Conservation (phyloP, 257 asterid genomes). For the Datura wrightii region DNA sequence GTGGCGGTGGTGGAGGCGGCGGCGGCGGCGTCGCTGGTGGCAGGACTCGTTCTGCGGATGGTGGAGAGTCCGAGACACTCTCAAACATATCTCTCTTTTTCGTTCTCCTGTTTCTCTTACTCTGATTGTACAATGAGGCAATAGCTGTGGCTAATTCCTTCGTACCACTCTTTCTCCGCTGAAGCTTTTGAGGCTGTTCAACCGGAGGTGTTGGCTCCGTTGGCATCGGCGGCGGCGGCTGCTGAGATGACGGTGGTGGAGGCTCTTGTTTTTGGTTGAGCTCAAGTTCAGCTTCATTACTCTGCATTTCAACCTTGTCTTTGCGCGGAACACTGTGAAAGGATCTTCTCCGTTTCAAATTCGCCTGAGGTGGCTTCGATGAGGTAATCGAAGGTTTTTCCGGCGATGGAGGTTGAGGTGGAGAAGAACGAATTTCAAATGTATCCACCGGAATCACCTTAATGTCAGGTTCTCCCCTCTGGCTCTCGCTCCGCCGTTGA, state of each 20-base stretch:
- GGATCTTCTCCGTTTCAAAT: slow-evolving; percentile 58
- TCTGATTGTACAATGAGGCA: slow-evolving; percentile 65
- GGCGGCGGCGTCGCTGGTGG: slow-evolving; percentile 56
- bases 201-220: slow-evolving; percentile 36
- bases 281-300: slow-evolving; percentile 39
- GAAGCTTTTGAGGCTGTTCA: slow-evolving; percentile 42
- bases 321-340: slow-evolving; percentile 53
- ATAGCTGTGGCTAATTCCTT: slow-evolving; percentile 74
- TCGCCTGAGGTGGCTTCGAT: slow-evolving; percentile 37
- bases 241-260: slow-evolving; percentile 39
- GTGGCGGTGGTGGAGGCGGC: slow-evolving; percentile 72
- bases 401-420: slow-evolving; percentile 47
- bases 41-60: slow-evolving; percentile 42
- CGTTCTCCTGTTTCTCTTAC: slow-evolving; percentile 62
- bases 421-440: slow-evolving; percentile 50
- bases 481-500: slow-evolving; percentile 37
- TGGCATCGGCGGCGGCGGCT: slow-evolving; percentile 34
- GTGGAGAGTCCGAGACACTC: slow-evolving; percentile 48
- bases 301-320: slow-evolving; percentile 43
- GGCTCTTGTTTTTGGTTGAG: slow-evolving; percentile 35
- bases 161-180: slow-evolving; percentile 62
- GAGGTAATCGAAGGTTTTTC: slow-evolving; percentile 38
- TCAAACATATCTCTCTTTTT: slow-evolving; percentile 54
- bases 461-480: slow-evolving; percentile 39
- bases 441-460: slow-evolving; percentile 71